Evolutionary conservation across 2,329 filamentous ascomycete species (phyloP), one percentile per base, ranked within the genome.

Genomic region (Pseudogymnoascus sp.): DNA sequence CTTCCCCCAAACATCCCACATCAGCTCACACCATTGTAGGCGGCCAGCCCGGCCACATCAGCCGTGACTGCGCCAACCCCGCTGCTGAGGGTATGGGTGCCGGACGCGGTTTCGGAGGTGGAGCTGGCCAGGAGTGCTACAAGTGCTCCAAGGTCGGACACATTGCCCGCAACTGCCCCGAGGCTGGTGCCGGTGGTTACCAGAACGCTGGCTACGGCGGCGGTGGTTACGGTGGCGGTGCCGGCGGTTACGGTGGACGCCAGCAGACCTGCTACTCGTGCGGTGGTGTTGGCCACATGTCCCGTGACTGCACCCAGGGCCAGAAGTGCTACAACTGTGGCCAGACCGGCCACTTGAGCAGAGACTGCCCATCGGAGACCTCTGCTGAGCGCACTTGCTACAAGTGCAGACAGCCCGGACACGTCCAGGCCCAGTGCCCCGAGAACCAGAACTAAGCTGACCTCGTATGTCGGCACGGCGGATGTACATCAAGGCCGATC

Each of bases 311-410:
- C 79, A 95, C 93, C 70, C 95, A 97, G 77, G 94, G 94, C 72
- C 93, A 95, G 82, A 97, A 97, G 83, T 99, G 94, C 88, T 99
- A 97, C 87, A 97, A 97, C 86, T 97, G 94, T 69, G 84, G 84
- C 70, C 91, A 97, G 81, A 89, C 93, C 69, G 93, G 94, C 65
- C 93, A 97, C 78, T 86, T 97, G 75, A 95, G 90, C 67, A 89
- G 93, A 67, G 94, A 99, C 77, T 99, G 94, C 84, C 89, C 92
- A 70, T 92, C 93, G 74, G 93, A 96, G 79, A 89, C 90, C 63
- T 84, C 86, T 69, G 83, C 85, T 72, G 93, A 97, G 84, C 93
- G 95, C 76, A 91, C 96, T 74, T 99, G 94, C 88, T 99, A 99
- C 85, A 96, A 95, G 83, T 97, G 84, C 82, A 83, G 87, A 78